Base-by-base conservation (phyloP, 805 yeast genomes). In the Debaryomyces maramus region DNA sequence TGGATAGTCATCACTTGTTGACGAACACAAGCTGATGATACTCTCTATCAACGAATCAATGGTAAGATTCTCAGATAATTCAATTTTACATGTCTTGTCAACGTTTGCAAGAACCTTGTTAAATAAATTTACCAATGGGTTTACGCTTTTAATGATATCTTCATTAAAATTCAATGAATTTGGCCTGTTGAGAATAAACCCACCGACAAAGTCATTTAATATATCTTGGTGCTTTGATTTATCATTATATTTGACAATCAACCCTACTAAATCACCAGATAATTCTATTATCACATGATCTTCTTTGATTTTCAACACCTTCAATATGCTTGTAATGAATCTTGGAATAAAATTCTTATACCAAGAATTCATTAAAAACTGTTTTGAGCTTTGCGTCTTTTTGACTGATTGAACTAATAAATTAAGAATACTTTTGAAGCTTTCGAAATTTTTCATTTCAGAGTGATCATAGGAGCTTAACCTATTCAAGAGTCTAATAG, bases 71-170 rank as follows among this genome's bases (percentile, higher is more conserved):
- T n/a, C 29, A 5, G 17, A n/a, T 6, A 39, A 14, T 6, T 23
- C 36, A 11, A 71, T 49, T 3, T 40, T 41, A 1, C 51, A 52
- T 0, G 64, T 40, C 46, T 73, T 78, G 50, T 80, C 85, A 13
- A 82, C 52, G 14, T 75, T 77, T 3, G 83, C 70, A 7, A 83
- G 36, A 1, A 81, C 50, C 44, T 76, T 78, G 26, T 65, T 65
- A 44, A 72, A 65, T 21, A 71, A 43, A 1, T 69, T 59, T 15
- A 78, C 61, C 13, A 67, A 52, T 13, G 65, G 59, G 6, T 57
- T 51, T 4, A 73, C 62, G 0, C 24, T 27, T 2, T 48, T 49
- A 2, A 61, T 35, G 1, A 71, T 38, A 17, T 55, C 47, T 3
- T 52, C 16, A 15, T 33, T 46, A 31, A 44, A 38, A 34, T 16